Evolutionary conservation across 805 yeast species (phyloP), one percentile per base, ranked within the genome.

Genomic region (Lipomyces oligophaga): DNA sequence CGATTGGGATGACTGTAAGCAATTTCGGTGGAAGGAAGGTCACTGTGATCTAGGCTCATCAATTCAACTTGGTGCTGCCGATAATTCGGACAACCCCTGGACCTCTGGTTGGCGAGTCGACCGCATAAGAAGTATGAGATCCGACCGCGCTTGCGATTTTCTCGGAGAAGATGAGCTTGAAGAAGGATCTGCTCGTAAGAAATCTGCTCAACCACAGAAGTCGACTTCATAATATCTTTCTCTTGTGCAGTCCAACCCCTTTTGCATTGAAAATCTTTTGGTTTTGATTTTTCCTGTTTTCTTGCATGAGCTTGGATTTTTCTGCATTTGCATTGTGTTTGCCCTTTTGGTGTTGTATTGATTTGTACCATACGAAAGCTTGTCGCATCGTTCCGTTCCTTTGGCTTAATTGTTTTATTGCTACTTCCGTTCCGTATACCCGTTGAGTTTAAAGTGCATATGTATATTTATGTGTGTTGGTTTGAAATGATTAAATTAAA

Each of bases 51-150:
- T 45, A 8, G 37, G 28, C 8, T 18, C 38, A 4, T 19, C 31
- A 16, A 34, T 45, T 11, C 27, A 38, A 19, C 36, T 45, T 2
- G 49, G 49, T 2, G 28, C 31, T 10, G n/a, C 25, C 6, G 45
- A 34, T 21, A 38, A 18, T 11, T n/a, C 32, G 8, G 21, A 16
- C 15, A 44, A 47, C 5, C 42, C 59, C 3, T 52, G 45, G 13
- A 56, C 66, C 2, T 50, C 55, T 4, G 69, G 65, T 3, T 67
- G 65, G 66, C 52, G 48, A 39, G 34, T 64, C 10, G 69, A 66
- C 24, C 54, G 65, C 16, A 66, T 67, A 32, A 50, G 63, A 2
- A 42, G 33, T 11, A 25, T 54, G 43, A 55, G 69, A 19, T 34
- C 34, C 10, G 37, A 32, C 2, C 25, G 45, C 13, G 21, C 22